A percentile compares a stretch with the other conserved stretches of the same genome.
Evolutionary conservation across 352 stramenopile species (phyloP).

Genomic region (Phytophthora brassicae): DNA sequence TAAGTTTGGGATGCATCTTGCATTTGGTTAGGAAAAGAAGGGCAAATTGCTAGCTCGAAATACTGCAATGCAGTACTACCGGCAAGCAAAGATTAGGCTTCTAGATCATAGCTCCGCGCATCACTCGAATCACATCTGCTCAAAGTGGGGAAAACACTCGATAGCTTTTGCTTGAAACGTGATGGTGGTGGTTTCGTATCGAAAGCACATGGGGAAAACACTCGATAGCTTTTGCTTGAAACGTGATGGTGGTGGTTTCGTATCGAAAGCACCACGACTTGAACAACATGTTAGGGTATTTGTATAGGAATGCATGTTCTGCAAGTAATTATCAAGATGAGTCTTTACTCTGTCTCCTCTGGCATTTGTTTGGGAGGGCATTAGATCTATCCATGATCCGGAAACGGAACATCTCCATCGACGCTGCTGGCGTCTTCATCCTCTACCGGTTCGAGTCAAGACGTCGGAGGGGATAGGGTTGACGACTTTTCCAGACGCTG

Average conservation of each 20-base stretch:
- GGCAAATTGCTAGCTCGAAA: not conserved
- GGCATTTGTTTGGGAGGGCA: too few relatives aligned
- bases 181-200: conserved; percentile 24
- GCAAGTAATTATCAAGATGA: not conserved
- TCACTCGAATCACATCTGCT: conserved; percentile 7
- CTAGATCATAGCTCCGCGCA: conserved; percentile 6
- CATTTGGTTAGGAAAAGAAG: conserved; percentile 19
- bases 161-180: conserved; percentile 23
- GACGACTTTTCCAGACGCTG: not conserved
- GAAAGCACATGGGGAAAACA: conserved; percentile 19
- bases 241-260: conserved; percentile 12
- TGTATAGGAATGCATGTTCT: not conserved
- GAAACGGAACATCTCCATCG: too few relatives aligned
- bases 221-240: conserved; percentile 21
- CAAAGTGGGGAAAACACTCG: conserved; percentile 1
- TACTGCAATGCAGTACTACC: conserved; percentile 9
- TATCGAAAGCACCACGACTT: conserved; percentile 26
- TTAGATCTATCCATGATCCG: not conserved
- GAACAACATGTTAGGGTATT: not conserved
- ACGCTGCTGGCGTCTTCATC: not conserved
- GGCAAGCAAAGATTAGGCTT: conserved; percentile 8
- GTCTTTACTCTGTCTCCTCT: not conserved
- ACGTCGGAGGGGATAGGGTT: not conserved
- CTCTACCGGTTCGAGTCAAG: not conserved
- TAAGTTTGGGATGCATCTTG: conserved; percentile 26